phyloP scores from a whole-genome alignment of 2,329 filamentous ascomycete species.

The Lanzia echinophila region DNA sequence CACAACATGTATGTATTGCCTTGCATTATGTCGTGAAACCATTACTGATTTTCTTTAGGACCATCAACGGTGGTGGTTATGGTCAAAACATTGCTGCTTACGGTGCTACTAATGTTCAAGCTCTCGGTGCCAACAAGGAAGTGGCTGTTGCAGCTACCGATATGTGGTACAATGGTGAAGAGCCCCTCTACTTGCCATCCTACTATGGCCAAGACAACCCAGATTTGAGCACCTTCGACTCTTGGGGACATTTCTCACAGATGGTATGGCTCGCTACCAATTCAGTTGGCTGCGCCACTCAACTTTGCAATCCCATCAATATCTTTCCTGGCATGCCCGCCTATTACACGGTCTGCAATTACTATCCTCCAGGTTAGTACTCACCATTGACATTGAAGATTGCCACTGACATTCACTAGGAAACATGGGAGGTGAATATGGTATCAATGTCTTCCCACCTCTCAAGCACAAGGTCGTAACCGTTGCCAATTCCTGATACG shows the following conservation, averaged over 20 bases:
- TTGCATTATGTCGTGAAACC: not conserved
- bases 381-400: not conserved
- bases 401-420: not conserved
- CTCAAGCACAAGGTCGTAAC: not conserved
- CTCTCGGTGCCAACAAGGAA: slow-evolving; percentile 42
- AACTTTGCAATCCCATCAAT: slow-evolving; percentile 46
- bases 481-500: not conserved
- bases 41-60: slow-evolving; percentile 29
- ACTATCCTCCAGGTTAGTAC: slow-evolving; percentile 35
- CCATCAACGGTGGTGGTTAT: slow-evolving; percentile 55
- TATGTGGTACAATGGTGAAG: slow-evolving; percentile 85
- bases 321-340: slow-evolving; percentile 31
- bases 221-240: slow-evolving; percentile 53
- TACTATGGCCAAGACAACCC: slow-evolving; percentile 55
- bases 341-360: slow-evolving; percentile 86
- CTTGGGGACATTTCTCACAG: slow-evolving; percentile 70
- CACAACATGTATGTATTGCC: slow-evolving; percentile 52
- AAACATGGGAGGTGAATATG: slow-evolving; percentile 9
- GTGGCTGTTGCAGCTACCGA: slow-evolving; percentile 64
- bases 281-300: slow-evolving; percentile 53
- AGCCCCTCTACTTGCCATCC: slow-evolving; percentile 44
- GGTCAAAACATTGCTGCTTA: slow-evolving; percentile 85
- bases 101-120: slow-evolving; percentile 36
- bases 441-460: slow-evolving; percentile 10
- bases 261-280: slow-evolving; percentile 60